Percentiles rank a stretch among this genome's conserved stretches.
phyloP scores from a whole-genome alignment of 768 basidiomycete species.

The Steccherinum ochraceum region DNA sequence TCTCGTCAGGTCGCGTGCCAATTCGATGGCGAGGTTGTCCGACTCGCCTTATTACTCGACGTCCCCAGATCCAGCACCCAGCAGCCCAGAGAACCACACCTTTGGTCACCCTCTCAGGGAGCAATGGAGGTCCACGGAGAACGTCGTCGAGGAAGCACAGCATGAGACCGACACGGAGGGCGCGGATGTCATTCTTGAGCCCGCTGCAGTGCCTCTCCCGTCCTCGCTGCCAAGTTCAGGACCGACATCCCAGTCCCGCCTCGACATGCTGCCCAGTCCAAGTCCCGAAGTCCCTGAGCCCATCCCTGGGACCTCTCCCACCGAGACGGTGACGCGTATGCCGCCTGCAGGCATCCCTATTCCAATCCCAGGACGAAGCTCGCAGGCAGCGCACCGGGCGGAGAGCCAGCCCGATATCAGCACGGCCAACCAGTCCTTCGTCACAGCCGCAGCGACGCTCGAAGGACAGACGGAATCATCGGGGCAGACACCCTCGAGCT shows the following conservation, averaged over 20 bases:
- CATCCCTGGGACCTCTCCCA: background rate
- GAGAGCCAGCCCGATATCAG: slow-evolving; percentile 55
- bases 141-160: slow-evolving; percentile 9
- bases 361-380: slow-evolving; percentile 17
- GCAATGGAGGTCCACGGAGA: slow-evolving; percentile 26
- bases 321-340: background rate
- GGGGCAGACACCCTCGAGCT: slow-evolving; percentile 40
- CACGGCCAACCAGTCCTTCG: slow-evolving; percentile 62
- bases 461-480: slow-evolving; percentile 50
- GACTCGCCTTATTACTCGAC: slow-evolving; percentile 25
- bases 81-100: slow-evolving; percentile 64
- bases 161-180: slow-evolving; percentile 2
- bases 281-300: background rate
- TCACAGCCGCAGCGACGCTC: slow-evolving; percentile 58
- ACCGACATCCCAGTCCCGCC: background rate
- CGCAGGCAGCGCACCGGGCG: slow-evolving; percentile 13
- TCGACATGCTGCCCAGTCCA: background rate
- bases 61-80: slow-evolving; percentile 36
- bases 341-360: slow-evolving; percentile 7
- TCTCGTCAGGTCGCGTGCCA: slow-evolving; percentile 50
- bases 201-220: slow-evolving; percentile 12
- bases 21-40: slow-evolving; percentile 58
- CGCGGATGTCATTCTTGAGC: slow-evolving; percentile 14
- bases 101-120: slow-evolving; percentile 58
- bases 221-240: background rate